phyloP scores from a whole-genome alignment of 768 basidiomycete species.

The Porpolomopsis calyptriformis region DNA sequence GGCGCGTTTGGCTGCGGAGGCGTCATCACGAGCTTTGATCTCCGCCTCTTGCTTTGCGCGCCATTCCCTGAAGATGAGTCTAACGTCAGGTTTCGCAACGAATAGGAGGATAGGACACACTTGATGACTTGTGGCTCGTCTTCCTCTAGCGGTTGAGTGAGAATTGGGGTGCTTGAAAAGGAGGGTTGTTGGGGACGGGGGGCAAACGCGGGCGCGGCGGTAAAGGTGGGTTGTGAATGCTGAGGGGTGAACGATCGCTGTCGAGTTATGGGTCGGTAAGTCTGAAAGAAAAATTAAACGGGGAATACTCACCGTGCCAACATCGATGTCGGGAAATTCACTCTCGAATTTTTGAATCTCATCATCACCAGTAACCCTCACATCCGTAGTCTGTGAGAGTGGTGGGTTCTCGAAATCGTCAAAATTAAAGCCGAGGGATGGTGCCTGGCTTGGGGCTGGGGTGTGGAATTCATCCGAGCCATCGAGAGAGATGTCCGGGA shows the following conservation, averaged over 20 bases:
- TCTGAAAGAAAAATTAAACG: background rate
- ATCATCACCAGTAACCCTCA: slow-evolving; percentile 78
- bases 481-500: slow-evolving; percentile 77
- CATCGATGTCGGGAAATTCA: slow-evolving; percentile 74
- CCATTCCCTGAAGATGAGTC: slow-evolving; percentile 53
- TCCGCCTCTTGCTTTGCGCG: slow-evolving; percentile 76
- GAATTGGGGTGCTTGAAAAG: slow-evolving; percentile 62
- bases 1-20: slow-evolving; percentile 62
- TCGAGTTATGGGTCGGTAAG: background rate
- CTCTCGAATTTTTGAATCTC: slow-evolving; percentile 79
- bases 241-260: slow-evolving; percentile 11
- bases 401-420: slow-evolving; percentile 51
- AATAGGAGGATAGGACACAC: slow-evolving; percentile 31
- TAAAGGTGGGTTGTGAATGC: slow-evolving; percentile 33
- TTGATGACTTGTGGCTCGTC: slow-evolving; percentile 83
- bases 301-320: slow-evolving; percentile 25
- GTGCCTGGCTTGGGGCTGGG: slow-evolving; percentile 21
- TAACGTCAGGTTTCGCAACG: background rate
- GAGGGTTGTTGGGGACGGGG: slow-evolving; percentile 68
- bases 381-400: slow-evolving; percentile 30
- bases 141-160: slow-evolving; percentile 56
- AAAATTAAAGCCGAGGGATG: slow-evolving; percentile 46
- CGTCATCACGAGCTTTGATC: slow-evolving; percentile 75
- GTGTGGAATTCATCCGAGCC: slow-evolving; percentile 47
- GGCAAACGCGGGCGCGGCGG: slow-evolving; percentile 46